A percentile compares a stretch with the other conserved stretches of the same genome.
phyloP scores from a whole-genome alignment of 108 stramenopile genomes.

The Tribonema minus region DNA sequence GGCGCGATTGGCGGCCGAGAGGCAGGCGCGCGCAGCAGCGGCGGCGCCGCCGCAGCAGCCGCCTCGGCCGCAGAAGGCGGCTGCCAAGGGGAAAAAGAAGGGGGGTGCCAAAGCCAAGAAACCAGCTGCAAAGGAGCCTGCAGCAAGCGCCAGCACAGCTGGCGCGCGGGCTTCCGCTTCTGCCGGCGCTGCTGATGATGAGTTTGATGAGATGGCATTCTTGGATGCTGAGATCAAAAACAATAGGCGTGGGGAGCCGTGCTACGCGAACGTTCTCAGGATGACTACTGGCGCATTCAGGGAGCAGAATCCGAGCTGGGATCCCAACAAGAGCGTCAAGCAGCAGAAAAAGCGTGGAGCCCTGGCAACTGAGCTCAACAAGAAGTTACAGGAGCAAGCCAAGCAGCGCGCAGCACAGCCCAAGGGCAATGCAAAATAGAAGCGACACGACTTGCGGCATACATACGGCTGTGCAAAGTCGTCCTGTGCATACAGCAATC shows the following conservation, averaged over 20 bases:
- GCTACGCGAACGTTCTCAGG: conserved; percentile 22
- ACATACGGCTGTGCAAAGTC: too few species aligned
- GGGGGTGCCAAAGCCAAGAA: neutral
- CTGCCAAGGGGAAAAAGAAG: neutral
- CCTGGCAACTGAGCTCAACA: neutral
- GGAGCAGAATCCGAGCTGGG: conserved; percentile 21
- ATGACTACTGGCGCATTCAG: conserved; percentile 11
- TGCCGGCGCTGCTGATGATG: neutral
- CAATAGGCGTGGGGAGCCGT: conserved; percentile 16
- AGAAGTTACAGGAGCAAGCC: neutral
- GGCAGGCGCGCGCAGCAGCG: neutral
- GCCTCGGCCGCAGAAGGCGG: neutral
- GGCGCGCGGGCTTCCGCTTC: neutral
- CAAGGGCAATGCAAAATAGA: neutral
- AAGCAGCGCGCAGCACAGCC: neutral
- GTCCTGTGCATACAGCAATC: too few species aligned
- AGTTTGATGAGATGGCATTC: conserved; percentile 35
- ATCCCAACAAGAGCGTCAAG: neutral
- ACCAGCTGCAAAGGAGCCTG: neutral
- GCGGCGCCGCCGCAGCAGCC: neutral
- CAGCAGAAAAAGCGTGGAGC: neutral
- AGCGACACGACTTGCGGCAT: too few species aligned
- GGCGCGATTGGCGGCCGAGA: neutral
- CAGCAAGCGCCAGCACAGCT: neutral
- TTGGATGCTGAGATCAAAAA: conserved; percentile 33